A percentile compares a stretch with the other conserved stretches of the same genome.
Conservation (phyloP, 257 asterid genomes). For the Lithospermum erythrorhizon region DNA sequence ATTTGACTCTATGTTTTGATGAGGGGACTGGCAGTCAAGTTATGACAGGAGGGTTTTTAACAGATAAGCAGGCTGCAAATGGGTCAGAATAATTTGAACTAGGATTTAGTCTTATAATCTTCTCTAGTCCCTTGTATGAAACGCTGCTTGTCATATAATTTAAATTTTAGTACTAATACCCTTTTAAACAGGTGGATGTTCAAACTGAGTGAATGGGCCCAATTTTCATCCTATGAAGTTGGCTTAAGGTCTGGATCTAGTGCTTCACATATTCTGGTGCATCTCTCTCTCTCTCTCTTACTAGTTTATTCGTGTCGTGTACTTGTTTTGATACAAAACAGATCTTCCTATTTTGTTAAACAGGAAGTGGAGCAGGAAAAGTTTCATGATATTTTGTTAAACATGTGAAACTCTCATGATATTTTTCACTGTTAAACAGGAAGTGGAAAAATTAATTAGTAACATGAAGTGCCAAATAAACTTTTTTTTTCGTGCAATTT, state of each 20-base stretch:
- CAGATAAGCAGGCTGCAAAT: conserved; percentile 91
- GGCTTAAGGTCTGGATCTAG: conserved; percentile 94
- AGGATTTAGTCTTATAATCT: conserved; percentile 10
- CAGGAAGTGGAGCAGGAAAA: too few species aligned
- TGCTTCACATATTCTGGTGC: conserved; percentile 91
- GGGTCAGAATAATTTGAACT: conserved; percentile 48
- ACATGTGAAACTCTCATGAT: too few species aligned
- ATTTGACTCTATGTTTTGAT: conserved; percentile 90
- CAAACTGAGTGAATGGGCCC: conserved; percentile 96
- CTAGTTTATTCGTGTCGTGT: background rate
- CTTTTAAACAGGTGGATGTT: conserved; percentile 78
- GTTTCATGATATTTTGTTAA: too few species aligned
- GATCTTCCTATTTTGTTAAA: too few species aligned
- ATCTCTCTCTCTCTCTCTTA: conserved; percentile 9
- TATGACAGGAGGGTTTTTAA: conserved; percentile 97
- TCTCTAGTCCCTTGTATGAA: background rate
- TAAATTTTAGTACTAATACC: conserved; percentile 15
- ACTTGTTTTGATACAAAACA: too few species aligned
- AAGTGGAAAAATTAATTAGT: too few species aligned
- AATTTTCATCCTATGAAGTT: conserved; percentile 84
- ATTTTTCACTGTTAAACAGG: too few species aligned
- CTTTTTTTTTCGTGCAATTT: too few species aligned
- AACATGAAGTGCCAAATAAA: too few species aligned
- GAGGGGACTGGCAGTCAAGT: conserved; percentile 97
- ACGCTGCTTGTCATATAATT: conserved; percentile 9